Conservation (phyloP, 805 yeast species). For the Candida taoyuanica region DNA sequence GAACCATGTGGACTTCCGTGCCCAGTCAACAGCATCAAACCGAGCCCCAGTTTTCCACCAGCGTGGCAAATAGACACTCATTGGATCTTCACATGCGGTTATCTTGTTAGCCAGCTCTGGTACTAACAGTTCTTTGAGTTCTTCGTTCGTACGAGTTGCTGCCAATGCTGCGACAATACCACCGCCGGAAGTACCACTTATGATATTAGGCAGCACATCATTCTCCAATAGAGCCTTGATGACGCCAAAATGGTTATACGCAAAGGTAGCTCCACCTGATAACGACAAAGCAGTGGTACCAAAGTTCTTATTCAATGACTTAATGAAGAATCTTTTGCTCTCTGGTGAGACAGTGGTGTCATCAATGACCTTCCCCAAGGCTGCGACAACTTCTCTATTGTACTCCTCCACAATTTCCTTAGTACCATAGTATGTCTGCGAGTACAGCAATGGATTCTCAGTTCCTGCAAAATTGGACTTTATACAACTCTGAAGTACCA, state of each 20-base stretch:
- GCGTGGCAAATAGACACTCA: conserved; percentile 55
- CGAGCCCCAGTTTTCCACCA: conserved; percentile 76
- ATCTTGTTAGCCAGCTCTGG: conserved; percentile 61
- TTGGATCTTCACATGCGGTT: conserved; percentile 65
- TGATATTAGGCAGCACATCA: conserved; percentile 59
- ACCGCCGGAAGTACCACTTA: conserved; percentile 81
- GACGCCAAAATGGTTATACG: conserved; percentile 74
- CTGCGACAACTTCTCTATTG: conserved; percentile 45
- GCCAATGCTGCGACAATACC: conserved; percentile 72
- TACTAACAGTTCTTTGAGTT: conserved; percentile 44
- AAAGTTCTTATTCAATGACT: conserved; percentile 53
- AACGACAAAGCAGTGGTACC: conserved; percentile 71
- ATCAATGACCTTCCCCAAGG: conserved; percentile 41
- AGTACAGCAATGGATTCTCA: conserved; percentile 65
- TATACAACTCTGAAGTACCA: conserved; percentile 59
- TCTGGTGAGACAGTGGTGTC: conserved; percentile 34
- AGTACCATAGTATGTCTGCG: conserved; percentile 74
- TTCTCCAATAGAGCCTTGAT: conserved; percentile 65
- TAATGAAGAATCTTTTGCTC: conserved; percentile 49
- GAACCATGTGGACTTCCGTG: conserved; percentile 61
- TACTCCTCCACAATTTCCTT: conserved; percentile 54
- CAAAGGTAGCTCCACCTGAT: conserved; percentile 77
- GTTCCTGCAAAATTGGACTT: conserved; percentile 76
- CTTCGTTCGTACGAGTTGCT: conserved; percentile 66
- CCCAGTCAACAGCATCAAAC: conserved; percentile 74